Percentiles rank a stretch among this genome's conserved stretches.
Evolutionary conservation across 2,329 filamentous ascomycete genomes (phyloP).

Genomic region (Aspergillus aculeatus): DNA sequence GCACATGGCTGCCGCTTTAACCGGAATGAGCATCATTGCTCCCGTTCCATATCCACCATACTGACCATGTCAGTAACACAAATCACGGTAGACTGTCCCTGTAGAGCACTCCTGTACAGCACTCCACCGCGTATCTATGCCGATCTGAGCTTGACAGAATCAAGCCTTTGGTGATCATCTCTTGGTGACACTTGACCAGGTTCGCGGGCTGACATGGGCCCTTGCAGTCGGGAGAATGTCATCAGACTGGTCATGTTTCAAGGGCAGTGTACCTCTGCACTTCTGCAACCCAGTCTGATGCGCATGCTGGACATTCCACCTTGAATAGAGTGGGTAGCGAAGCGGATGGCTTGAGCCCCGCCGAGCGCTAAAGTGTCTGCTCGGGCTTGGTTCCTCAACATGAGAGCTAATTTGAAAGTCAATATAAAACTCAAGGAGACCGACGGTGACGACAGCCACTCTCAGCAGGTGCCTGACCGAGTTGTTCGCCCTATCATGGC

Average conservation of each 20-base stretch:
- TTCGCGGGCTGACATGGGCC: not conserved
- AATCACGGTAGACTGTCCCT: not conserved
- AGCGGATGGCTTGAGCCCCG: not conserved
- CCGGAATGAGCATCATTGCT: too few relatives aligned
- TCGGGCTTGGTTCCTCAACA: not conserved
- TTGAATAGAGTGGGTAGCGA: not conserved
- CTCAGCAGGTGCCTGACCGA: not conserved
- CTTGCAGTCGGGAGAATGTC: not conserved
- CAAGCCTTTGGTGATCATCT: conserved; percentile 1
- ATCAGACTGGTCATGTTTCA: not conserved
- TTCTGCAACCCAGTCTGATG: too few relatives aligned
- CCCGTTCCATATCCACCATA: too few relatives aligned
- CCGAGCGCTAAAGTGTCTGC: not conserved
- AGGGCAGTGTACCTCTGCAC: too few relatives aligned
- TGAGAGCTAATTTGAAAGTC: not conserved
- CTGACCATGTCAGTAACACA: too few relatives aligned
- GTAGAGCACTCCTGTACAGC: not conserved
- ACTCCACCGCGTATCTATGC: not conserved
- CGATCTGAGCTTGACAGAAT: conserved; percentile 5
- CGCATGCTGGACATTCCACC: too few relatives aligned
- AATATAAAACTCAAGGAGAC: not conserved
- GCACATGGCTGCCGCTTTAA: too few relatives aligned
- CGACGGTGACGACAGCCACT: not conserved
- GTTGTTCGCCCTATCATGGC: not conserved
- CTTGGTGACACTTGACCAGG: not conserved